Evolutionary conservation across 2,329 filamentous ascomycete species (phyloP), one percentile per base, ranked within the genome.

Genomic region (Botrytis aclada): DNA sequence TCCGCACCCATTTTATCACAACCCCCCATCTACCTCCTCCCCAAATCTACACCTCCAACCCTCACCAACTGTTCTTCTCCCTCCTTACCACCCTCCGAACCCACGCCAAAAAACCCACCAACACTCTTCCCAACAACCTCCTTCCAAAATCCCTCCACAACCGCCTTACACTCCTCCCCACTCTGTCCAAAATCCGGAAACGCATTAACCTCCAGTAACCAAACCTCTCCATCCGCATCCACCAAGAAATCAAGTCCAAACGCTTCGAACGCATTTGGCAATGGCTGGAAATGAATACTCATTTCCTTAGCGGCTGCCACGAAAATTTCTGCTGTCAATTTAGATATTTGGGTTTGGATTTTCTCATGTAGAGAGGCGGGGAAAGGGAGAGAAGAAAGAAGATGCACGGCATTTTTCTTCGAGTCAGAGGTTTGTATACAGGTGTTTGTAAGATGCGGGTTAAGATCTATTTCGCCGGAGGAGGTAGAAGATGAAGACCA

Each of bases 101-200:
- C 76, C n/a, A 69, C 74, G 10, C 79, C 85, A 83, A 97, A 94
- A 83, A 96, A 96, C 1, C 87, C 82, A 82, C 84, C 83, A 2
- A 97, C 88, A 2, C 86, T 93, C 76, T 87, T 83, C 72, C 89
- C 85, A 60, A 97, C 85, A 34, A 93, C 91, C 18, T 89, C 92
- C 78, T 89, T 86, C 86, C 97, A 96, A 77, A 99, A 85, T 12
- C 90, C 92, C 32, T 85, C 88, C 37, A 99, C 91, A 58, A 98
- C 82, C 0, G 84, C 88, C 80, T 87, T 89, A 76, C 97, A 82
- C 72, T 92, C 91, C 12, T 87, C 86, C 0, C 96, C 96, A 25
- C 94, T 97, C 88, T 98, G 95, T 80, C 88, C 90, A 80, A 98
- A 98, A 83, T 99, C 96, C 16, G 96, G 96, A 83, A 97, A 99